A percentile compares a stretch with the other conserved stretches of the same genome.
phyloP scores from a whole-genome alignment of 1,139 yeast species.

The Lodderomyces theae region DNA sequence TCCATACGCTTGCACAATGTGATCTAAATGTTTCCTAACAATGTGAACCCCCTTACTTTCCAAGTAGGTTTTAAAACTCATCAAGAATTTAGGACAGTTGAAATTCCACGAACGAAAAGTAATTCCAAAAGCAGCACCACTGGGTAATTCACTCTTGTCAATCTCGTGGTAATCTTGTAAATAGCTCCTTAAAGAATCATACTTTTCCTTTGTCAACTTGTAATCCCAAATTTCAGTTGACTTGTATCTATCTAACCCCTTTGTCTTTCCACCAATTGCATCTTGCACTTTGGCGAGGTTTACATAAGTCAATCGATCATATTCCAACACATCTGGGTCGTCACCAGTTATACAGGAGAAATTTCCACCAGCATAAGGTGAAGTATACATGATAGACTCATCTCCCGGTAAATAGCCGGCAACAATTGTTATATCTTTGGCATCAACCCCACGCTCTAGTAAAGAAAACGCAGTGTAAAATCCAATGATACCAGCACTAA shows the following conservation, averaged over 20 bases:
- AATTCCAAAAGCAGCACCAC: slow-evolving; percentile 52
- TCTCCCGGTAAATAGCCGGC: slow-evolving; percentile 75
- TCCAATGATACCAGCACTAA: slow-evolving; percentile 68
- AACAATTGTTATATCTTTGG: slow-evolving; percentile 50
- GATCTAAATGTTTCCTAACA: slow-evolving; percentile 40
- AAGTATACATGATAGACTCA: slow-evolving; percentile 63
- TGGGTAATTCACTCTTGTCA: slow-evolving; percentile 35
- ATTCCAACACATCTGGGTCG: slow-evolving; percentile 48
- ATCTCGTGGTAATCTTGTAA: slow-evolving; percentile 41
- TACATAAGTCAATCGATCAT: slow-evolving; percentile 55
- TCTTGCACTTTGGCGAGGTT: slow-evolving; percentile 42
- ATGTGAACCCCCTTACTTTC: slow-evolving; percentile 48
- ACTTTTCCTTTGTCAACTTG: slow-evolving; percentile 40
- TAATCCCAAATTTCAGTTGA: slow-evolving; percentile 57
- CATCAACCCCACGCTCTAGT: slow-evolving; percentile 43
- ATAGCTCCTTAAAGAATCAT: slow-evolving; percentile 44
- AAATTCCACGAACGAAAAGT: slow-evolving; percentile 61
- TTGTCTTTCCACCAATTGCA: slow-evolving; percentile 47
- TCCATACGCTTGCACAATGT: slow-evolving; percentile 54
- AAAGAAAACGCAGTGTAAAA: slow-evolving; percentile 59
- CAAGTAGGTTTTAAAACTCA: slow-evolving; percentile 43
- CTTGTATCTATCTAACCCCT: slow-evolving; percentile 55
- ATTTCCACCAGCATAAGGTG: slow-evolving; percentile 82
- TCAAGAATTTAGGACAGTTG: slow-evolving; percentile 60
- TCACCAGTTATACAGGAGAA: slow-evolving; percentile 65